Evolutionary conservation across 2,329 filamentous ascomycete species (phyloP).

Genomic region (Ophiostoma sp.): DNA sequence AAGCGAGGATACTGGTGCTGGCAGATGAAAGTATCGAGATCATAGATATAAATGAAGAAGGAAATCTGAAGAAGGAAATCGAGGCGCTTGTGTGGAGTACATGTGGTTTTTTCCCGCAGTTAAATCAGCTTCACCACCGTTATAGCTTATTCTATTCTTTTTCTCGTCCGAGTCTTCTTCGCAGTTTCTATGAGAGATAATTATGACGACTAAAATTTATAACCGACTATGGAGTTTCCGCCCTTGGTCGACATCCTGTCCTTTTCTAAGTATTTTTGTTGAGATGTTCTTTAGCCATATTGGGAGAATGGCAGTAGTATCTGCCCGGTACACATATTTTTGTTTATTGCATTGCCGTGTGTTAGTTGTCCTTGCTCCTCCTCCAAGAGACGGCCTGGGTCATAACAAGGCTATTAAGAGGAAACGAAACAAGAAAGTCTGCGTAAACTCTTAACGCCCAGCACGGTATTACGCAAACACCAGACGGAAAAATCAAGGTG

Average conservation of each 20-base stretch:
- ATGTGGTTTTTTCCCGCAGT: neutral
- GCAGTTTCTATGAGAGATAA: neutral
- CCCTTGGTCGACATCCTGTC: neutral
- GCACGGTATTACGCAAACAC: constrained; percentile 7
- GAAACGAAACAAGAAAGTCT: constrained; percentile 3
- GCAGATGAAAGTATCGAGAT: neutral
- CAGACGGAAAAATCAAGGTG: neutral
- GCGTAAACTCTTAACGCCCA: neutral
- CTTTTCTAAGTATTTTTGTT: neutral
- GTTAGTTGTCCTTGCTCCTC: neutral
- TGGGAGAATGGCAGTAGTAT: neutral
- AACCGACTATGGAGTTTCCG: neutral
- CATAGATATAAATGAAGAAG: neutral
- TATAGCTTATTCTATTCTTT: neutral
- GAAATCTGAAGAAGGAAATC: neutral
- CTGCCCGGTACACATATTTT: neutral
- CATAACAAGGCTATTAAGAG: neutral
- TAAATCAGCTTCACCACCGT: neutral
- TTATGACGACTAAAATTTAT: neutral
- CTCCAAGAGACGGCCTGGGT: neutral
- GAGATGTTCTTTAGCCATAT: constrained; percentile 4
- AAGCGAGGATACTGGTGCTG: neutral
- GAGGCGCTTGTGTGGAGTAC: neutral
- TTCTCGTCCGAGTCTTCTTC: neutral
- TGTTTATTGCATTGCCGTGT: neutral